Evolutionary conservation across 306 rosid species (phyloP), one percentile per base, ranked within the genome.

Genomic region (Alnus glutinosa): DNA sequence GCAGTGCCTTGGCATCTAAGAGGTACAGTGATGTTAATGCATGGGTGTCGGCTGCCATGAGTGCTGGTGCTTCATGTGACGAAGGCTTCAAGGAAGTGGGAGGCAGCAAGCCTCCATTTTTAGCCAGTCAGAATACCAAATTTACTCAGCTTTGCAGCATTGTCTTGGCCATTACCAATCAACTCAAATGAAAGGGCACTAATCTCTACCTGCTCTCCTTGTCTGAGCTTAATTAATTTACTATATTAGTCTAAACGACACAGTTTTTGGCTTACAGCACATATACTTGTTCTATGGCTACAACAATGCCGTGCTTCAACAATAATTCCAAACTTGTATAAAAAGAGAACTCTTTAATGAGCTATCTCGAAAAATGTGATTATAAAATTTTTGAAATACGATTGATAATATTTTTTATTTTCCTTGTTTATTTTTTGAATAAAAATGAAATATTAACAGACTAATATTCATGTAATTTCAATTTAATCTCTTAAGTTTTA

Each of bases 121-220:
- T 80, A 18, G 7, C 46, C 5, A 0, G 5, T 7, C 3, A 6
- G 55, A 57, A 39, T 15, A 12, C 23, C 7, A 44, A 5, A 4
- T 75, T 80, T 6, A n/a, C 2, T 4, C 51, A 47, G 48, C 79
- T 74, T 1, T 30, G 75, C 70, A 80, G 70, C 79, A 74, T 14
- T 75, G 79, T 54, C 34, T 74, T 80, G 69, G 75, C 62, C 75
- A 30, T 80, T 5, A 28, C 71, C 15, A 80, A 74, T 55, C 23
- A 50, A 14, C 58, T 73, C 46, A 42, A 42, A 6, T 42, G 46
- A 42, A 42, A 1, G 64, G 18, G 58, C 19, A 4, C 12, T 57
- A 8, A 57, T 57, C 62, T 57, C 4, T 57, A 2, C 9, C 16
- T 9, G 55, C 55, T 50, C 55, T 50, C 4, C 10, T 13, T 11